Evolutionary conservation across 192 early-diverging fungal species (phyloP).

Genomic region (Funneliformis geosporum): DNA sequence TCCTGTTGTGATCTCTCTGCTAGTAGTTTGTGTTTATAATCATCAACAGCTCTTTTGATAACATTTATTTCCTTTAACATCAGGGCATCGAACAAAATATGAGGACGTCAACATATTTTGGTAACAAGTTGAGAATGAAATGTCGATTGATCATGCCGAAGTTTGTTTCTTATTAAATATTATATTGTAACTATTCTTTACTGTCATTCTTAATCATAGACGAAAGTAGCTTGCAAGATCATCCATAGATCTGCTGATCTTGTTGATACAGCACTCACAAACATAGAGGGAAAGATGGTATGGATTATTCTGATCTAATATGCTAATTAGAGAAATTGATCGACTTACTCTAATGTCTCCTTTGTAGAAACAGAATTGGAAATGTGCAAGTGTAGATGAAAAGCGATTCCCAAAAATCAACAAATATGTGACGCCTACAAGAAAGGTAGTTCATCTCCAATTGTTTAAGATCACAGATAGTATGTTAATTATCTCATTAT

Average conservation of each 20-base stretch:
- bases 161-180: constrained; percentile 12
- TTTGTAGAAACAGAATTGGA: constrained; percentile 9
- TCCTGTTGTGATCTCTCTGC: too few species aligned
- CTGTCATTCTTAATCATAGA: constrained; percentile 5
- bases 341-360: background rate
- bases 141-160: background rate
- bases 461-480: background rate
- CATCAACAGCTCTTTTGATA: too few species aligned
- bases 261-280: background rate
- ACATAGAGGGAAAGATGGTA: background rate
- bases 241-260: background rate
- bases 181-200: constrained; percentile 1
- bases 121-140: background rate
- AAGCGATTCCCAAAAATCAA: background rate
- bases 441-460: background rate
- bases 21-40: too few species aligned
- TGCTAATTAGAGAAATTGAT: background rate
- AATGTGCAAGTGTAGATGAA: background rate
- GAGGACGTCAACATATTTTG: background rate
- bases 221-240: constrained; percentile 4
- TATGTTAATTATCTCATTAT: background rate
- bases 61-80: background rate
- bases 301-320: background rate
- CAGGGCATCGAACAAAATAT: constrained; percentile 9
- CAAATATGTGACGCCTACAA: background rate